Evolutionary conservation across 2,329 filamentous ascomycete species (phyloP).

Genomic region (Achaetomium macrosporum): DNA sequence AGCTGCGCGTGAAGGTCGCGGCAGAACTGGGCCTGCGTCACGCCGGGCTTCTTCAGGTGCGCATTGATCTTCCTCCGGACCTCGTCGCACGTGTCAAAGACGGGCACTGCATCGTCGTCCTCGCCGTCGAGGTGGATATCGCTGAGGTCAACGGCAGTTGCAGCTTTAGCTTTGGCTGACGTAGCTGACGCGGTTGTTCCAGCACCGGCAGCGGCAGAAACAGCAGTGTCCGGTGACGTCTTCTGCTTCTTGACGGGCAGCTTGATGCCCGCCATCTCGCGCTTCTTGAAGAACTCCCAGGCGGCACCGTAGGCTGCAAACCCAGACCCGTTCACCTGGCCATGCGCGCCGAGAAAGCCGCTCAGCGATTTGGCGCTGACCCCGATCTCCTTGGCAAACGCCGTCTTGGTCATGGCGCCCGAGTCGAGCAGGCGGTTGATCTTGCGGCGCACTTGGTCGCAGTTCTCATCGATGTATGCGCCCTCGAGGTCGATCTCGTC

Average conservation of each 20-base stretch:
- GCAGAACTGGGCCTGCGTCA: constrained; percentile 46
- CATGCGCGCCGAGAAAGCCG: constrained; percentile 16
- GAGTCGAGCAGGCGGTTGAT: constrained; percentile 19
- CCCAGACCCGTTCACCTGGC: constrained; percentile 11
- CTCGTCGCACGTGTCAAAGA: constrained; percentile 55
- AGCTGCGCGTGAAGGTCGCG: constrained; percentile 37
- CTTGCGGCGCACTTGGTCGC: constrained; percentile 22
- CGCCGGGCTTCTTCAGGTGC: constrained; percentile 39
- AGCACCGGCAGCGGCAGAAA: no score
- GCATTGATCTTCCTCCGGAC: constrained; percentile 50
- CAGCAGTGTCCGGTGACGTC: background rate
- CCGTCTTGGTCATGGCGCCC: constrained; percentile 23
- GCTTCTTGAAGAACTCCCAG: constrained; percentile 21
- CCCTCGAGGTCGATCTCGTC: constrained; percentile 13
- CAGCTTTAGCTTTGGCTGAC: background rate
- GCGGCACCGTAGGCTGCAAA: constrained; percentile 14
- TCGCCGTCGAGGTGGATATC: constrained; percentile 40
- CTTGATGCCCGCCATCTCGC: constrained; percentile 15
- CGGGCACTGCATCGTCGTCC: constrained; percentile 35
- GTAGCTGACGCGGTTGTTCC: constrained; percentile 2
- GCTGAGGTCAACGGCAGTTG: constrained; percentile 21
- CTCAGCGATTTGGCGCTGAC: constrained; percentile 18
- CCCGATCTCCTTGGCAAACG: constrained; percentile 19
- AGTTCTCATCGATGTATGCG: constrained; percentile 14
- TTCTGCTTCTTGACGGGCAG: constrained; percentile 17